Percentiles rank a stretch among this genome's conserved stretches.
Conservation (phyloP, 495 filamentous ascomycete genomes). For the Talaromyces adpressus region DNA sequence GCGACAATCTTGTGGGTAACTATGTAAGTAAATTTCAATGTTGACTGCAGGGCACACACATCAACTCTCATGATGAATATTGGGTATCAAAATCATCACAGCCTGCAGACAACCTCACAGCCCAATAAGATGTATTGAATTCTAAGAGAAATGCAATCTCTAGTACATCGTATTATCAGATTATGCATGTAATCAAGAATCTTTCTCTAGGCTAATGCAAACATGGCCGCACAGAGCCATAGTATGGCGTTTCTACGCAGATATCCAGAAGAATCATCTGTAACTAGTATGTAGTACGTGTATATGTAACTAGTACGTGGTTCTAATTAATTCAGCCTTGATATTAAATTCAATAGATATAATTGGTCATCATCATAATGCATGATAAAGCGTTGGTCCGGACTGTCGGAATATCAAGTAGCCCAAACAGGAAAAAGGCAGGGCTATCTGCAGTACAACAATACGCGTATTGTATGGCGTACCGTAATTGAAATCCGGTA, state of each 20-base stretch:
- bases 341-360: not conserved
- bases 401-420: not conserved
- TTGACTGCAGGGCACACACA: not conserved
- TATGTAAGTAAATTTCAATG: not conserved
- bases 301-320: not conserved
- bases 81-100: not conserved
- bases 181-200: not conserved
- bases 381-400: constrained; percentile 3
- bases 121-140: not conserved
- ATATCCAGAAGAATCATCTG: not conserved
- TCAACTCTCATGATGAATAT: not conserved
- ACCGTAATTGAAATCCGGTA: not conserved
- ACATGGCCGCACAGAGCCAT: not conserved
- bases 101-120: not conserved
- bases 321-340: not conserved
- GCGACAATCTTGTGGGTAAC: not conserved
- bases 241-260: not conserved
- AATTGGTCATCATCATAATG: not conserved
- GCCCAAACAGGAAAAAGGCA: not conserved
- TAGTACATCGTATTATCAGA: not conserved
- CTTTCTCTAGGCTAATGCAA: not conserved
- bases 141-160: not conserved
- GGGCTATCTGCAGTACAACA: not conserved
- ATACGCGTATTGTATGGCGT: not conserved
- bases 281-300: not conserved